Percentiles rank a stretch among this genome's conserved stretches.
These are phyloP conservation scores for Penicillium mononematosum DNA, from an alignment of 495 filamentous ascomycete species.

Conservation along the genomic window DNA sequence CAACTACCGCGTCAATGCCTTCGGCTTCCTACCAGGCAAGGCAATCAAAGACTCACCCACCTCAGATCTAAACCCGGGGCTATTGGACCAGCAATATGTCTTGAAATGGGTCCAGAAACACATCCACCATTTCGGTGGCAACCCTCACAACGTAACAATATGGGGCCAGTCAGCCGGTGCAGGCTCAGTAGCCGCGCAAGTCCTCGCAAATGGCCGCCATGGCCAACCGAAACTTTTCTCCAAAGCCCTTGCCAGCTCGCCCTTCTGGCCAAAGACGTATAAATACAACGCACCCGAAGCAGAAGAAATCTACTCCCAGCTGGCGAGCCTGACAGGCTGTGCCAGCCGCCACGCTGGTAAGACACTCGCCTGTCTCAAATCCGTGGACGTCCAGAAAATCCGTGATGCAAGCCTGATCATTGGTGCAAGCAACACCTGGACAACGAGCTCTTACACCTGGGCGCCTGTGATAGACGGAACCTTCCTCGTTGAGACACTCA, in stretches of 20 bases:
- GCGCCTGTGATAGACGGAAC: constrained; percentile 58
- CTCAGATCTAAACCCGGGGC: constrained; percentile 51
- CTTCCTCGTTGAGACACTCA: constrained; percentile 50
- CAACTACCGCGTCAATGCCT: constrained; percentile 58
- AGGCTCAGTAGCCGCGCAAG: constrained; percentile 55
- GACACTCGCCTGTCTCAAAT: constrained; percentile 51
- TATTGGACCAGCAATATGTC: constrained; percentile 50
- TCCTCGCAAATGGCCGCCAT: constrained; percentile 46
- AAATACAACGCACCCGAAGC: constrained; percentile 47
- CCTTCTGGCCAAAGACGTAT: constrained; percentile 63
- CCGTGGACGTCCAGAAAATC: constrained; percentile 48
- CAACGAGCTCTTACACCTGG: constrained; percentile 55
- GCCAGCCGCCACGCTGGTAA: constrained; percentile 23
- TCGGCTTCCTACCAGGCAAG: constrained; percentile 56
- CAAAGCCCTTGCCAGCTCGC: constrained; percentile 58
- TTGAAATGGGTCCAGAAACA: constrained; percentile 55
- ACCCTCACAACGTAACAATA: constrained; percentile 50
- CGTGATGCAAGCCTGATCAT: constrained; percentile 48
- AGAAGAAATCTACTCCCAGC: constrained; percentile 47
- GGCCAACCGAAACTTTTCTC: constrained; percentile 40
- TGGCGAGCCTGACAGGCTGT: constrained; percentile 49
- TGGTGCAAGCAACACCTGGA: constrained; percentile 48
- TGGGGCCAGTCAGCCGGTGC: constrained; percentile 57
- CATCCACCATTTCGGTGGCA: constrained; percentile 52
- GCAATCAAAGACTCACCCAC: constrained; percentile 45